phyloP scores from a whole-genome alignment of 2,329 filamentous ascomycete species.

The Trichoderma afroharzianum region DNA sequence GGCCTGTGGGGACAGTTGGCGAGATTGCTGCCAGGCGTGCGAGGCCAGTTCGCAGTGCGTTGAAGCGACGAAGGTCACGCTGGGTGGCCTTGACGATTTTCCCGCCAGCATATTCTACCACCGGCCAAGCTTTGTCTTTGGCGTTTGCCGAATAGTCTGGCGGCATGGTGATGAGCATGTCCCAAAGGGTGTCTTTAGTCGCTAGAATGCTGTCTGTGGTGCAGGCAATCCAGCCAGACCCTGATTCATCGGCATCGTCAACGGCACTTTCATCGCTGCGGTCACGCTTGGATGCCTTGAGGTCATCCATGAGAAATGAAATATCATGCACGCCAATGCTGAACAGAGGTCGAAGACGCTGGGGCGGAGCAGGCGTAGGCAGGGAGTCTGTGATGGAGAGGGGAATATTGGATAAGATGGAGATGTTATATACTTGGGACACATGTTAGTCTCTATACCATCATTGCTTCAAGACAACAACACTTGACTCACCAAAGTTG shows the following conservation, averaged over 20 bases:
- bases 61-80: conserved; percentile 79
- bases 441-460: neutral
- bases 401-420: conserved; percentile 87
- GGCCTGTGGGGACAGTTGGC: conserved; percentile 24
- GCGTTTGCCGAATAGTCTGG: conserved; percentile 55
- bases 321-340: conserved; percentile 93
- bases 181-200: conserved; percentile 83
- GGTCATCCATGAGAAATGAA: conserved; percentile 64
- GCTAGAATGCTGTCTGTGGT: conserved; percentile 91
- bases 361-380: conserved; percentile 56
- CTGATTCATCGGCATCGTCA: conserved; percentile 49
- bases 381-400: conserved; percentile 67
- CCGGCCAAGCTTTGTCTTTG: conserved; percentile 67
- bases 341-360: conserved; percentile 79
- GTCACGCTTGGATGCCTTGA: conserved; percentile 42
- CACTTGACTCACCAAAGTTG: conserved; percentile 68
- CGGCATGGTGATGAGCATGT: conserved; percentile 82
- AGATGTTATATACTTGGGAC: conserved; percentile 83
- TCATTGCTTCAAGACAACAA: conserved; percentile 11
- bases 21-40: conserved; percentile 38
- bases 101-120: conserved; percentile 63
- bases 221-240: conserved; percentile 83
- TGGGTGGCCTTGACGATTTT: conserved; percentile 78
- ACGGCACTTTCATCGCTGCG: conserved; percentile 35
- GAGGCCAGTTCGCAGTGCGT: conserved; percentile 63